Evolutionary conservation across 75 land plant genomes (phyloP), one percentile per base, ranked within the genome.

Genomic region (Sequoiadendron giganteum): DNA sequence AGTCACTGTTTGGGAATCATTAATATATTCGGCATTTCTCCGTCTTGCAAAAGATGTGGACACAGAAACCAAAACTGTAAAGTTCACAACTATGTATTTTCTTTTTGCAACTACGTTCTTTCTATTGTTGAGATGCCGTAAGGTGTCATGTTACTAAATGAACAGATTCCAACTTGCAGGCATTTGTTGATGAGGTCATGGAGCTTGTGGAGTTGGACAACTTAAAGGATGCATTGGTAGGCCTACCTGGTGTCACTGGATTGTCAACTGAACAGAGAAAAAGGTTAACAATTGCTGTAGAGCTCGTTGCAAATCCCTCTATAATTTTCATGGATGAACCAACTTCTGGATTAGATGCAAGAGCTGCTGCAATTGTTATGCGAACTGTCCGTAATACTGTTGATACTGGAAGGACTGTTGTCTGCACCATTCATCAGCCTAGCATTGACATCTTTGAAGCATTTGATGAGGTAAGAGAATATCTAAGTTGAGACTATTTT

Each of bases 281-380:
- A 83, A 91, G 96, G 78, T 77, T 96, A 86, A 95, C 97, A 32
- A 95, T 96, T n/a, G 96, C 96, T 14, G 97, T 96, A 25, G 96
- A 95, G 88, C 92, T 96, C 47, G 97, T 96, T 87, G 97, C 97
- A n/a, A 96, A 96, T 83, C 97, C 97, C n/a, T 96, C 97, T 15
- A 96, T 96, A 84, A 94, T 96, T 80, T 96, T 94, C 88, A 96
- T 96, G 97, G 97, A 96, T 87, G 97, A 96, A 72, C 97, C 97
- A 9, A 96, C 96, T 15, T 94, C 97, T 39, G 97, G 97, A 36
- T 88, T 96, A 32, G 96, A 95, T 87, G 96, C 96, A 32, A 89
- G 96, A 88, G 96, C 96, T 36, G 95, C 95, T 48, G 96, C 96
- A 25, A 94, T 95, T 86, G 95, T 95, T n/a, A 94, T 94, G 96